Evolutionary conservation across 352 stramenopile genomes (phyloP).

Genomic region (Phytophthora agathidicida): DNA sequence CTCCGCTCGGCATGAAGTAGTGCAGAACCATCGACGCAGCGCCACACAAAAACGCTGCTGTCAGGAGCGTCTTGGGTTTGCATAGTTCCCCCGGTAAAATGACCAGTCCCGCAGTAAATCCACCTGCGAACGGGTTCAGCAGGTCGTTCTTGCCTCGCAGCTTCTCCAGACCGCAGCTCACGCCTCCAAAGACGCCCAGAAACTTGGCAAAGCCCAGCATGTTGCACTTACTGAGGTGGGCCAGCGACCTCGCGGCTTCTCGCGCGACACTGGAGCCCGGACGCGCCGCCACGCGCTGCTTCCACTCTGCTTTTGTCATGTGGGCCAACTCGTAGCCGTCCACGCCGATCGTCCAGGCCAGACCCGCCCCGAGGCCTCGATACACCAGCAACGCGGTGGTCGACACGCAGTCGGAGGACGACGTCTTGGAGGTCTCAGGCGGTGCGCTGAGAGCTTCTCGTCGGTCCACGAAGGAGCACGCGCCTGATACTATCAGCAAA

Average conservation of each 20-base stretch:
- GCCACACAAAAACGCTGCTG: conserved; percentile 57
- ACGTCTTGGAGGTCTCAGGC: conserved; percentile 34
- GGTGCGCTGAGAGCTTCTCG: conserved; percentile 15
- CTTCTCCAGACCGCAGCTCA: conserved; percentile 75
- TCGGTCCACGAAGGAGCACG: conserved; percentile 13
- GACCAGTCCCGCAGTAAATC: conserved; percentile 62
- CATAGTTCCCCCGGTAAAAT: conserved; percentile 55
- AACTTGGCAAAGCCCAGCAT: conserved; percentile 76
- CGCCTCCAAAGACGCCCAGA: conserved; percentile 71
- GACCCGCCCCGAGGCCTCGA: conserved; percentile 62
- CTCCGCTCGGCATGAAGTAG: conserved; percentile 51
- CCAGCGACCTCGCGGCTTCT: conserved; percentile 43
- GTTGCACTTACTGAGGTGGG: conserved; percentile 50
- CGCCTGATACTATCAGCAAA: conserved; percentile 19
- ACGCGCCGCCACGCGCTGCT: conserved; percentile 32
- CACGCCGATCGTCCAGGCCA: conserved; percentile 80
- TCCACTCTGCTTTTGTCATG: conserved; percentile 45
- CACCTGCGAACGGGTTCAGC: conserved; percentile 73
- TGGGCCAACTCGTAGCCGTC: conserved; percentile 65
- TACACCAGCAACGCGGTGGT: conserved; percentile 66
- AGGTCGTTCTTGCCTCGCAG: conserved; percentile 59
- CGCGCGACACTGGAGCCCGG: conserved; percentile 27
- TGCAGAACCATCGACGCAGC: conserved; percentile 63
- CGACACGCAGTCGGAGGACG: conserved; percentile 65
- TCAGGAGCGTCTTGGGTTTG: conserved; percentile 45